Percentiles rank a stretch among this genome's conserved stretches.
These are phyloP conservation scores for Blastobotrys mokoenaii DNA, from an alignment of 805 yeast genomes.

Conservation along the genomic window DNA sequence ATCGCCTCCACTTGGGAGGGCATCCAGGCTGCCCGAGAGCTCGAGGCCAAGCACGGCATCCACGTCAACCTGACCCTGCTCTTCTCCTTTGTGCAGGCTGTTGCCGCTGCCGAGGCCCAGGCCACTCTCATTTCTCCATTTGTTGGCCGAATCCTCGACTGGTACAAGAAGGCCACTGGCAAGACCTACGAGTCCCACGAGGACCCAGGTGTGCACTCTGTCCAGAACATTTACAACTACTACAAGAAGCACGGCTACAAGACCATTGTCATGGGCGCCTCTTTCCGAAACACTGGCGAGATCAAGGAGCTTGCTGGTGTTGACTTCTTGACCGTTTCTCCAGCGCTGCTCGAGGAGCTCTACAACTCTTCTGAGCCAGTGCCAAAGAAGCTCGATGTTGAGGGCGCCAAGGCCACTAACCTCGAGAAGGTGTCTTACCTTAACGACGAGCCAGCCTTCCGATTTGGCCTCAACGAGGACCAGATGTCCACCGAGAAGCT, in stretches of 20 bases:
- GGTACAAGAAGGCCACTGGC: constrained; percentile 94
- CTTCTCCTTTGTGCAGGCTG: constrained; percentile 95
- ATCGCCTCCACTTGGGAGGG: constrained; percentile 99
- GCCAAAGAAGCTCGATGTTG: constrained; percentile 73
- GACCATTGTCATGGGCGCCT: constrained; percentile 99
- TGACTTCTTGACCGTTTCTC: constrained; percentile 93
- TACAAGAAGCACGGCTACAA: constrained; percentile 95
- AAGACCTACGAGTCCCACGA: constrained; percentile 68
- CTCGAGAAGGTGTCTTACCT: constrained; percentile 69
- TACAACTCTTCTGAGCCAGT: constrained; percentile 67
- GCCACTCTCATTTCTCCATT: constrained; percentile 96
- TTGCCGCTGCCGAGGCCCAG: constrained; percentile 96
- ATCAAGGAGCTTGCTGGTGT: constrained; percentile 95
- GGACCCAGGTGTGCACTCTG: constrained; percentile 96
- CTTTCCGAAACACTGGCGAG: constrained; percentile 96
- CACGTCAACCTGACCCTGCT: constrained; percentile 93
- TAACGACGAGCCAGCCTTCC: constrained; percentile 82
- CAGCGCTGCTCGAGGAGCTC: constrained; percentile 83
- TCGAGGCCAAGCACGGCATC: constrained; percentile 82
- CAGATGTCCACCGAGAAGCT: constrained; percentile 98
- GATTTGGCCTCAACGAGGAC: constrained; percentile 87
- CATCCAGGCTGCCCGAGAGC: constrained; percentile 94
- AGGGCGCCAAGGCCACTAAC: constrained; percentile 45
- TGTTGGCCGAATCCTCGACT: constrained; percentile 97
- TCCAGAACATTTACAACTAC: constrained; percentile 85